Percentiles rank a stretch among this genome's conserved stretches.
These are phyloP conservation scores for Fagopyrum esculentum DNA, from an alignment of 148 eudicot species.

Conservation along the genomic window DNA sequence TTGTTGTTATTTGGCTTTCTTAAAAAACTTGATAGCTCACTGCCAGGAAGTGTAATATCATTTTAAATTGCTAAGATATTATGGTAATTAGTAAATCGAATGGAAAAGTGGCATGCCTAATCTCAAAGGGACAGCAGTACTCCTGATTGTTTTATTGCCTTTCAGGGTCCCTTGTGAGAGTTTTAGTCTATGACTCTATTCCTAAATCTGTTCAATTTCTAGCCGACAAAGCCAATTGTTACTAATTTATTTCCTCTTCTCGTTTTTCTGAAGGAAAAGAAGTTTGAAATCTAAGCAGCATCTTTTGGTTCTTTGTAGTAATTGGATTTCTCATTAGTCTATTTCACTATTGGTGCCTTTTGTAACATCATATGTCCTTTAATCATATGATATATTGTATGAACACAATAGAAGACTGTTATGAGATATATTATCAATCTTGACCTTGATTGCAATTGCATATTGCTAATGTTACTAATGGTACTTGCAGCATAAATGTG, in stretches of 20 bases:
- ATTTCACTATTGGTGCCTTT: background rate
- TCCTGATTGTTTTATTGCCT: too few relatives aligned
- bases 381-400: background rate
- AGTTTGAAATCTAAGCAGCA: background rate
- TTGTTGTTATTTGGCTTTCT: background rate
- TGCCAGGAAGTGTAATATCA: background rate
- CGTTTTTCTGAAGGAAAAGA: too few relatives aligned
- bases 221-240: too few relatives aligned
- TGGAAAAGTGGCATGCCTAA: too few relatives aligned
- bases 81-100: background rate
- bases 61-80: background rate
- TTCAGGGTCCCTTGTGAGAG: too few relatives aligned
- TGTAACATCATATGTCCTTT: background rate
- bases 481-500: slow-evolving; percentile 85
- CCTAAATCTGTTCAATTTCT: too few relatives aligned
- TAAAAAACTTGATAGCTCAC: background rate
- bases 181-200: too few relatives aligned
- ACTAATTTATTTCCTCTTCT: too few relatives aligned
- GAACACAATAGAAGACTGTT: background rate
- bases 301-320: background rate
- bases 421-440: background rate
- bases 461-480: slow-evolving; percentile 1
- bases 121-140: too few relatives aligned
- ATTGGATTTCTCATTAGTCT: too few relatives aligned
- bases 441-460: background rate